Conservation (phyloP, 768 basidiomycete genomes). For the Rhodosporidiobolus odoratus region DNA sequence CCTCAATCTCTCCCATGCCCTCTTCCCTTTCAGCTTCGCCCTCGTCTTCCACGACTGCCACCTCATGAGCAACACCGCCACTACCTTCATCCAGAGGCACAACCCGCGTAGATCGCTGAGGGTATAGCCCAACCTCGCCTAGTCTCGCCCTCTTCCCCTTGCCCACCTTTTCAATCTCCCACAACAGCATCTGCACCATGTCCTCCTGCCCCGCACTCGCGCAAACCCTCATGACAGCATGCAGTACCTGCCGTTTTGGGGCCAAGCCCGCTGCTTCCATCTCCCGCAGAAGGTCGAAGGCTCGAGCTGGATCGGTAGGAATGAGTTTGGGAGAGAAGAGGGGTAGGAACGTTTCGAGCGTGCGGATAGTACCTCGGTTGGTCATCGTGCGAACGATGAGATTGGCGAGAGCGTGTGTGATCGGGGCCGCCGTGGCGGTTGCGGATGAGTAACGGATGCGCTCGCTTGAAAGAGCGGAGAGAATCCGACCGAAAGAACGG, state of each 20-base stretch:
- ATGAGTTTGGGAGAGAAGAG: constrained; percentile 22
- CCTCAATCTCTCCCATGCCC: no score
- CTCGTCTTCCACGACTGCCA: no score
- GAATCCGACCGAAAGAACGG: constrained; percentile 10
- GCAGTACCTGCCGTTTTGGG: constrained; percentile 1
- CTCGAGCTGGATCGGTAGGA: constrained; percentile 11
- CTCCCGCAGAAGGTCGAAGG: background rate
- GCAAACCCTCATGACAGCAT: constrained; percentile 34
- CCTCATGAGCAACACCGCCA: no score
- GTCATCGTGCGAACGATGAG: constrained; percentile 16
- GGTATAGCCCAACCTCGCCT: background rate
- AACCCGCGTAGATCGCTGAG: background rate
- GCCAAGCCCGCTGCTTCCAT: constrained; percentile 7
- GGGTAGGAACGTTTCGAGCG: constrained; percentile 7
- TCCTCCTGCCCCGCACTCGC: background rate
- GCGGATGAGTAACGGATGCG: background rate
- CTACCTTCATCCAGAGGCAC: background rate
- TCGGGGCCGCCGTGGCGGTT: background rate
- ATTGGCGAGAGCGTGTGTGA: constrained; percentile 4
- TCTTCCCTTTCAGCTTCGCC: no score
- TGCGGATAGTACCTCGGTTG: background rate
- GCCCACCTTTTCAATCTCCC: background rate
- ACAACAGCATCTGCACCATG: background rate
- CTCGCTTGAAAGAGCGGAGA: constrained; percentile 18
- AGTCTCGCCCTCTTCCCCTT: background rate